Percentiles rank a stretch among this genome's conserved stretches.
phyloP scores from a whole-genome alignment of 352 stramenopile species.

The Phytophthora podocarpi region DNA sequence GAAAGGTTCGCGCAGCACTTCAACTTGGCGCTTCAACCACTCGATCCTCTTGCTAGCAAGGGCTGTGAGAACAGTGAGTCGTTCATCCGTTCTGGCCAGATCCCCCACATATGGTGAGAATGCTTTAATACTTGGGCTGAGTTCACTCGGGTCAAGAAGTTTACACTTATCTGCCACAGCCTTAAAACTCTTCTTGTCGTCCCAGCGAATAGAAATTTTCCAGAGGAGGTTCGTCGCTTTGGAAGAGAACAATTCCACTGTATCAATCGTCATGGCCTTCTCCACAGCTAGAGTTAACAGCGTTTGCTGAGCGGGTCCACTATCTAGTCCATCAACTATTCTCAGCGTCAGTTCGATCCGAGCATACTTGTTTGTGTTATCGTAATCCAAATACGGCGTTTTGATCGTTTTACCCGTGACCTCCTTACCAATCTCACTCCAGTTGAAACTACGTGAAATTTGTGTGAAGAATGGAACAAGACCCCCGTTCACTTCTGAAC shows the following conservation, averaged over 20 bases:
- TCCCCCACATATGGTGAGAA: background rate
- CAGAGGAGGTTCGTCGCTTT: background rate
- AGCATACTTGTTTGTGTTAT: too few species aligned
- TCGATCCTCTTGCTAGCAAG: too few species aligned
- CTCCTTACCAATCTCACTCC: too few species aligned
- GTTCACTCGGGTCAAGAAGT: background rate
- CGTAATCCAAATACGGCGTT: too few species aligned
- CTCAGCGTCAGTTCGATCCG: background rate
- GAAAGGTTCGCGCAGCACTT: constrained; percentile 1
- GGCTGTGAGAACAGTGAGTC: too few species aligned
- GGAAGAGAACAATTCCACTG: background rate
- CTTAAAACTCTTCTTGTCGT: background rate
- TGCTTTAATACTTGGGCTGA: constrained; percentile 1
- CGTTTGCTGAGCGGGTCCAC: background rate
- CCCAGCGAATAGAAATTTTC: background rate
- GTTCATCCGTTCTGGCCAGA: too few species aligned
- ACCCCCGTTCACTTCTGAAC: too few species aligned
- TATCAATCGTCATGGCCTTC: background rate
- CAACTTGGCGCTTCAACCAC: constrained; percentile 13
- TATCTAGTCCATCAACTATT: background rate
- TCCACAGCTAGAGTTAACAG: background rate
- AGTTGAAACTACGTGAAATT: too few species aligned
- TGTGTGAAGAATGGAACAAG: too few species aligned
- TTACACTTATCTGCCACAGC: background rate
- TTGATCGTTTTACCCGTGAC: too few species aligned